A percentile compares a stretch with the other conserved stretches of the same genome.
These are phyloP conservation scores for Pleurotus eryngii DNA, from an alignment of 768 basidiomycete species.

Conservation along the genomic window DNA sequence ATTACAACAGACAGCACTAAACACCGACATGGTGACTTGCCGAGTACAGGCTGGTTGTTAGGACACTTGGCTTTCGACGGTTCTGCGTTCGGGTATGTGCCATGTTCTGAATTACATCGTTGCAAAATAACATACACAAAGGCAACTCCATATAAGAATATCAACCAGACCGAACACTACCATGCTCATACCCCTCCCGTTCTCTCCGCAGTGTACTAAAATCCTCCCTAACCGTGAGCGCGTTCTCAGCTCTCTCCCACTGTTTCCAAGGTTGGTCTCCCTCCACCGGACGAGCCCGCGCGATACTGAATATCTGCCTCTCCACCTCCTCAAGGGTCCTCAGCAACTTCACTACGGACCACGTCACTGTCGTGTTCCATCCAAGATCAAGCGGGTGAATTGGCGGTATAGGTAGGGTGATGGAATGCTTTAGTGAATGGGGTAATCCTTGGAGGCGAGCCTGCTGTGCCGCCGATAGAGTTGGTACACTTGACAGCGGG, in stretches of 20 bases:
- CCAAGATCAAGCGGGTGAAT: slow-evolving; percentile 24
- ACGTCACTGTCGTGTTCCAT: slow-evolving; percentile 8
- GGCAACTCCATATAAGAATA: too few species aligned
- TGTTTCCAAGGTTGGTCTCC: slow-evolving; percentile 55
- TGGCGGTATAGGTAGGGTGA: slow-evolving; percentile 14
- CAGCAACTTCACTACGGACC: slow-evolving; percentile 23
- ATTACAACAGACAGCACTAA: too few species aligned
- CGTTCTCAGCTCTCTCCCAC: slow-evolving; percentile 38
- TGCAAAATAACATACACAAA: too few species aligned
- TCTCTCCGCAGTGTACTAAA: neutral
- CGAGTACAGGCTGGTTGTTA: too few species aligned
- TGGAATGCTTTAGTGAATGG: neutral
- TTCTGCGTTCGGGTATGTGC: too few species aligned
- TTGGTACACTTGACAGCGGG: neutral
- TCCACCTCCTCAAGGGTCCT: slow-evolving; percentile 32
- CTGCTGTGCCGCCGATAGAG: slow-evolving; percentile 6
- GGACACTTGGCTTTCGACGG: too few species aligned
- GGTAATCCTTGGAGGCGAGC: slow-evolving; percentile 3
- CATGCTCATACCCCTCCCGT: neutral
- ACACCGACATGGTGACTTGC: too few species aligned
- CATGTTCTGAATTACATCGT: too few species aligned
- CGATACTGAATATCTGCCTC: slow-evolving; percentile 30
- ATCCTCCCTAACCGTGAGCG: neutral
- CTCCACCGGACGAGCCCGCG: slow-evolving; percentile 42
- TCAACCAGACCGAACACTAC: neutral